Evolutionary conservation across 2,329 filamentous ascomycete species (phyloP).

Genomic region (Monilinia laxa): DNA sequence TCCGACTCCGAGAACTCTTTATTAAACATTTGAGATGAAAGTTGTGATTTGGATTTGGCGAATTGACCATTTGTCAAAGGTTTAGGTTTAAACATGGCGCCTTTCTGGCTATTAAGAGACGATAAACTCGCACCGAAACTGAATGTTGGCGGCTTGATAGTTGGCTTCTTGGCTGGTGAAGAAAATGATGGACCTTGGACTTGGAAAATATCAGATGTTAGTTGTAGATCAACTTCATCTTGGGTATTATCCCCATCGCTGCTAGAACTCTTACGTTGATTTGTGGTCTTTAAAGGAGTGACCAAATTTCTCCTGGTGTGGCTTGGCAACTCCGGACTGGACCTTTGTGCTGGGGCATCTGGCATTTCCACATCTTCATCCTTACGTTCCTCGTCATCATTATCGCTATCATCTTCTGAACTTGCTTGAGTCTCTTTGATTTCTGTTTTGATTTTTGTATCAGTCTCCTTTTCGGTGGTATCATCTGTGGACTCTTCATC

Average conservation of each 20-base stretch:
- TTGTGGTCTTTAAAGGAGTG: constrained; percentile 18
- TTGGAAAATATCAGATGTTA: constrained; percentile 38
- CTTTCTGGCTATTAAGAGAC: constrained; percentile 26
- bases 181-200: constrained; percentile 21
- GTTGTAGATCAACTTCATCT: constrained; percentile 37
- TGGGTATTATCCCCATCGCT: constrained; percentile 31
- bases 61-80: constrained; percentile 18
- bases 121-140: constrained; percentile 33
- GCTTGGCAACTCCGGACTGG: constrained; percentile 21
- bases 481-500: constrained; percentile 19
- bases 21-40: constrained; percentile 21
- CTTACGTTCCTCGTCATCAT: background rate
- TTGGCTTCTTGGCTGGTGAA: constrained; percentile 24
- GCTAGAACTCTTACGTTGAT: constrained; percentile 31
- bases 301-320: constrained; percentile 19
- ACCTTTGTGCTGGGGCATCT: constrained; percentile 24
- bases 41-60: constrained; percentile 18
- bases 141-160: constrained; percentile 30
- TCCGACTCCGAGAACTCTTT: constrained; percentile 28
- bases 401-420: constrained; percentile 20
- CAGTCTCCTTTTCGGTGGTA: constrained; percentile 6
- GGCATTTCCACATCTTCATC: constrained; percentile 12
- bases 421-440: constrained; percentile 9
- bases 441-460: constrained; percentile 11
- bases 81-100: constrained; percentile 20